Evolutionary conservation across 805 yeast genomes (phyloP), one percentile per base, ranked within the genome.

Genomic region (Candida mattraensis): DNA sequence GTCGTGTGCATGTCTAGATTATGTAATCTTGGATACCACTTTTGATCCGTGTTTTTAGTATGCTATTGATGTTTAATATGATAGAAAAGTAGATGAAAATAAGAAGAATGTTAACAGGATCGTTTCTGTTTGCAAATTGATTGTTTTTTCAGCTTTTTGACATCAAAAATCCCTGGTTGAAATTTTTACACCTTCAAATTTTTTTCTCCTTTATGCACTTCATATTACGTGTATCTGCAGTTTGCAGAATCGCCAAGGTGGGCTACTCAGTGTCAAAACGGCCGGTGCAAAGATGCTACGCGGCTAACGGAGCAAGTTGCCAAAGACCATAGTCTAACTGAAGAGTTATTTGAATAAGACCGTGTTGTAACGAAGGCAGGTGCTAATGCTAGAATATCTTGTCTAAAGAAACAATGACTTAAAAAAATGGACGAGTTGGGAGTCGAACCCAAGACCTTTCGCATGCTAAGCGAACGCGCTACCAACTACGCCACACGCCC

Each of bases 401-500:
- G n/a, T 26, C 16, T n/a, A 33, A 34, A 33, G 12, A 25, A 38
- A 30, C 23, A 42, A 40, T 41, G 33, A 32, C 18, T 15, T 50
- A 54, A 64, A 62, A 59, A 42, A 59, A 37, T 76, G 83, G 83
- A 77, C 83, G 79, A 76, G 81, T 74, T 76, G 76, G 83, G 83
- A 77, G 71, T 77, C 79, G 83, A 77, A 76, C 83, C 83, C 78
- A 77, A 76, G 84, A 78, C 85, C 83, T 78, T 74, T 76, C 80
- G 76, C 83, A 77, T 78, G 83, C 83, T 76, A 78, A 77, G 83
- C 76, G 79, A 74, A 74, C 83, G 83, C 83, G 83, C 83, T 77
- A 78, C 83, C 83, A 75, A 78, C 83, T 78, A 74, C 83, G 83
- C 83, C 83, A 77, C 82, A 78, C 80, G 83, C 84, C 83, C 84